Conservation (phyloP, 257 asterid species). For the Penstemon newberryi region DNA sequence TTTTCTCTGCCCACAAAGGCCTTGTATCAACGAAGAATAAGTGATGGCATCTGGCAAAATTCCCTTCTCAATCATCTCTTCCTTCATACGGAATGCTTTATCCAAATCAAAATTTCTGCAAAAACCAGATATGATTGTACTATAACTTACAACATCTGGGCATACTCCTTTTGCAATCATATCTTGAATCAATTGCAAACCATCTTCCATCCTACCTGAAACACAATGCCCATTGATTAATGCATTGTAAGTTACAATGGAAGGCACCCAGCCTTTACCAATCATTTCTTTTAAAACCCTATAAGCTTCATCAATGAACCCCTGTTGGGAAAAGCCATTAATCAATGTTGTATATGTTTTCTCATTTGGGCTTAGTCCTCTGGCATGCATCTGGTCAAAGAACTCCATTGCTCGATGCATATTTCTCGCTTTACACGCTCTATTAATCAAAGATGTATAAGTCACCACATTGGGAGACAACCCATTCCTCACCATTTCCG, state of each 20-base stretch:
- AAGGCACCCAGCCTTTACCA: slow-evolving; percentile 57
- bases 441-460: slow-evolving; percentile 72
- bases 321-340: slow-evolving; percentile 82
- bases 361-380: slow-evolving; percentile 76
- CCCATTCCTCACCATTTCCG: slow-evolving; percentile 82
- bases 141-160: slow-evolving; percentile 84
- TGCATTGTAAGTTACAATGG: slow-evolving; percentile 78
- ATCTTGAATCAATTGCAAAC: slow-evolving; percentile 46
- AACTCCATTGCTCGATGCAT: slow-evolving; percentile 70
- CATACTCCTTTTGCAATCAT: slow-evolving; percentile 53
- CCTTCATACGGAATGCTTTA: slow-evolving; percentile 65
- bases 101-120: slow-evolving; percentile 59
- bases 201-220: slow-evolving; percentile 59
- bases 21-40: slow-evolving; percentile 80
- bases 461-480: slow-evolving; percentile 81
- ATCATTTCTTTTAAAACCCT: slow-evolving; percentile 60
- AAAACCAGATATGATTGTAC: slow-evolving; percentile 66
- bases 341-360: slow-evolving; percentile 81
- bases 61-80: slow-evolving; percentile 69
- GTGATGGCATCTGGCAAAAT: slow-evolving; percentile 68
- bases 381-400: slow-evolving; percentile 60
- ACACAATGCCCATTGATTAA: slow-evolving; percentile 76
- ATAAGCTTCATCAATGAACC: slow-evolving; percentile 69
- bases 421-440: slow-evolving; percentile 72
- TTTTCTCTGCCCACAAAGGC: slow-evolving; percentile 67